A percentile compares a stretch with the other conserved stretches of the same genome.
phyloP scores from a whole-genome alignment of 768 basidiomycete species.

The Coprinellus aureogranulatus region DNA sequence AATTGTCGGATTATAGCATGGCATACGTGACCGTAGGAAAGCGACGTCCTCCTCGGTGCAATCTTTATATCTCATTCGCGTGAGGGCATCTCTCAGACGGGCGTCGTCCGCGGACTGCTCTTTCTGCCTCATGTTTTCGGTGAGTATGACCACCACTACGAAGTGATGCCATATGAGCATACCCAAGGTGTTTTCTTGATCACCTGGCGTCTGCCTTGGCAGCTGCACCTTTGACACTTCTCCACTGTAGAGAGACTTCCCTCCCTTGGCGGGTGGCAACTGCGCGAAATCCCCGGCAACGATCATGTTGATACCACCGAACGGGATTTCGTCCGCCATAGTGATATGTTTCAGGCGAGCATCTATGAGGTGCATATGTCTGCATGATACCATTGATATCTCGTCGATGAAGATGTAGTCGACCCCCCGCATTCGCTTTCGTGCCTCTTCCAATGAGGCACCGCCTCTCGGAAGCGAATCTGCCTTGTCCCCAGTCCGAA shows the following conservation, averaged over 20 bases:
- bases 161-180: neutral
- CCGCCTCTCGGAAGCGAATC: neutral
- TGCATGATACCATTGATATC: conserved; percentile 14
- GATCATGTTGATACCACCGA: conserved; percentile 5
- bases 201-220: neutral
- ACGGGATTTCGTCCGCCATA: conserved; percentile 1
- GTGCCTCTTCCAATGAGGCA: neutral
- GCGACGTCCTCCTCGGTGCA: neutral
- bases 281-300: conserved; percentile 9
- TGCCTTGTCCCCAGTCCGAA: neutral
- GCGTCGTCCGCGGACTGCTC: neutral
- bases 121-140: neutral
- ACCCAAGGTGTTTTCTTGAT: neutral
- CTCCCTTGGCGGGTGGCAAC: neutral
- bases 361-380: conserved; percentile 8
- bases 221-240: neutral
- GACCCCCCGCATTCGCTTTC: neutral
- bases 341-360: neutral
- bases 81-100: neutral
- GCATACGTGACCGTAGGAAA: neutral
- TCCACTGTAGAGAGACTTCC: conserved; percentile 1
- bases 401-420: conserved; percentile 16
- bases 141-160: neutral
- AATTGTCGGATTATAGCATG: neutral
- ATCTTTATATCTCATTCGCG: neutral